Conservation (phyloP, 129 eudicot genomes). For the Pseudognaphalium luteoalbum region DNA sequence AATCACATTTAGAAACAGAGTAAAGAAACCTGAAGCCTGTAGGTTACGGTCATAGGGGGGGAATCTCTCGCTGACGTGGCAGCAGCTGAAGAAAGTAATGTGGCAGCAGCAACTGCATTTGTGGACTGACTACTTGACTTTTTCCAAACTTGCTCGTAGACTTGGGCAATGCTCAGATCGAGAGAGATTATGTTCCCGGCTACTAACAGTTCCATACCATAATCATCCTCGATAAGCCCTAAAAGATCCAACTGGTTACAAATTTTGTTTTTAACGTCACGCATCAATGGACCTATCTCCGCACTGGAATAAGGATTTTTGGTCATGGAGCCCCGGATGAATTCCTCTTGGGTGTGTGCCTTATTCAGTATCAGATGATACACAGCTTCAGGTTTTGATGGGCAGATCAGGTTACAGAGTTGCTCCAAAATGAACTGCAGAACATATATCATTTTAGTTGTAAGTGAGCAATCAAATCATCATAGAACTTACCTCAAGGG, state of each 20-base stretch:
- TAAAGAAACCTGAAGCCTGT: conserved; percentile 91
- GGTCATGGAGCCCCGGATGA: conserved; percentile 98
- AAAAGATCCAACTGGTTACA: conserved; percentile 93
- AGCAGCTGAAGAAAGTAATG: conserved; percentile 51
- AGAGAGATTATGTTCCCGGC: conserved; percentile 97
- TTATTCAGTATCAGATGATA: conserved; percentile 89
- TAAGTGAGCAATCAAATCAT: conserved; percentile 12
- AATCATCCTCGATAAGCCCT: conserved; percentile 96
- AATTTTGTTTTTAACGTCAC: conserved; percentile 97
- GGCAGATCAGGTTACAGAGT: conserved; percentile 95
- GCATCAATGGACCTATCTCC: conserved; percentile 98
- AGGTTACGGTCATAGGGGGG: conserved; percentile 96
- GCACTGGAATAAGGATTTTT: conserved; percentile 96
- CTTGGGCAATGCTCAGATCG: conserved; percentile 89
- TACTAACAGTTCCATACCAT: conserved; percentile 91
- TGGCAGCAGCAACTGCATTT: conserved; percentile 51
- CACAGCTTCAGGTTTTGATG: conserved; percentile 94
- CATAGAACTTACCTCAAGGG: background rate
- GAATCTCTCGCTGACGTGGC: conserved; percentile 65
- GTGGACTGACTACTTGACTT: conserved; percentile 77
- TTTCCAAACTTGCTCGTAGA: conserved; percentile 96
- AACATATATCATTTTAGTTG: conserved; percentile 9
- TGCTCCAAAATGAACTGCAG: conserved; percentile 98
- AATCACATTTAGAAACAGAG: background rate
- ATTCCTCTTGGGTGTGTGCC: conserved; percentile 99